These are phyloP conservation scores for Primulina tabacum DNA, from an alignment of 257 asterid genomes.

Conservation along the genomic window DNA sequence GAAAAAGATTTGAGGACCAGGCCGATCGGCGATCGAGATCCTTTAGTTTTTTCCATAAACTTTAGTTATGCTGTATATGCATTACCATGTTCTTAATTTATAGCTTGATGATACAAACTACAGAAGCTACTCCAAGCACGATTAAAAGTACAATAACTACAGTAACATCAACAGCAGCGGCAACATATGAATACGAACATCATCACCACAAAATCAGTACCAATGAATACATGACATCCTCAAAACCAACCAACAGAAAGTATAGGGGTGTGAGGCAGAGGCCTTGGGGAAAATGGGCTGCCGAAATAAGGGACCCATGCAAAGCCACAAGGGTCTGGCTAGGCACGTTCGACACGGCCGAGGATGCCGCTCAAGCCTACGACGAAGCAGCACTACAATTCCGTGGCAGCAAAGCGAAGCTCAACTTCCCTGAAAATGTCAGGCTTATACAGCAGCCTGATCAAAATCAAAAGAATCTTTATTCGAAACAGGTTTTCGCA, in stretches of 20 bases:
- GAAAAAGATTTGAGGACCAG: too few relatives aligned
- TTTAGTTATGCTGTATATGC: too few relatives aligned
- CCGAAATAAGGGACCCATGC: conserved; percentile 49
- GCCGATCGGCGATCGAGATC: too few relatives aligned
- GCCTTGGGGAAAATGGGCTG: conserved; percentile 69
- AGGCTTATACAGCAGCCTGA: conserved; percentile 28
- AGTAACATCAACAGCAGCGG: background rate
- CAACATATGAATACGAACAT: background rate
- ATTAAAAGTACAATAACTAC: too few relatives aligned
- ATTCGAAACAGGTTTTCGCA: conserved; percentile 5
- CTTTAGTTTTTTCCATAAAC: too few relatives aligned
- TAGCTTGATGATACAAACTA: too few relatives aligned
- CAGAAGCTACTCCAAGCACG: too few relatives aligned
- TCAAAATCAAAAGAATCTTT: background rate
- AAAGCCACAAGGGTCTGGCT: conserved; percentile 54
- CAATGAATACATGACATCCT: background rate
- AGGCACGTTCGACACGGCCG: conserved; percentile 55
- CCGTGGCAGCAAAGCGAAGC: conserved; percentile 58
- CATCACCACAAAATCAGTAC: background rate
- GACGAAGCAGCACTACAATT: conserved; percentile 59
- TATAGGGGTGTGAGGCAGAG: conserved; percentile 53
- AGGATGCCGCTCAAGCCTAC: conserved; percentile 56
- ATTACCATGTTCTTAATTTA: too few relatives aligned
- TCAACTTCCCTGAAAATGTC: conserved; percentile 56
- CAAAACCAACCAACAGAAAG: conserved; percentile 17